Evolutionary conservation across 2,329 filamentous ascomycete genomes (phyloP).

Genomic region (Pseudonectria foliicola): DNA sequence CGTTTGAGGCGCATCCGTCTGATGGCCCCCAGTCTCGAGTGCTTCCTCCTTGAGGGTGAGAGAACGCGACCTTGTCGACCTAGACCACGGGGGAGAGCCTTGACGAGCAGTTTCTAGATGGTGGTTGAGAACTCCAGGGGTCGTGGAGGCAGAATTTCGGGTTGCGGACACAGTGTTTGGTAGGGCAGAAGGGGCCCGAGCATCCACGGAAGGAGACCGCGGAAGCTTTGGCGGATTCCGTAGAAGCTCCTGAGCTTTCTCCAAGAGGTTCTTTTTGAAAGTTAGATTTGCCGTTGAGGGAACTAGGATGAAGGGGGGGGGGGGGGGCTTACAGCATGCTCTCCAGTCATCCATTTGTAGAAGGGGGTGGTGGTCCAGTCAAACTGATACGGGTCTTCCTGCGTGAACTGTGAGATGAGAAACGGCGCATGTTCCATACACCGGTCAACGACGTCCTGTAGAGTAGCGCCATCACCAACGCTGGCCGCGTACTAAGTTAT

Average conservation of each 20-base stretch:
- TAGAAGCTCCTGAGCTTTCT: conserved; percentile 14
- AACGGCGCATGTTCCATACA: conserved; percentile 44
- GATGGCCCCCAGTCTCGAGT: background rate
- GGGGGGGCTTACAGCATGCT: conserved; percentile 31
- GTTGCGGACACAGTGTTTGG: conserved; percentile 13
- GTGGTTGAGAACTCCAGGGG: conserved; percentile 6
- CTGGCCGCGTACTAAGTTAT: conserved; percentile 39
- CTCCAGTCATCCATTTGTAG: conserved; percentile 38
- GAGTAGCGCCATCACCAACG: conserved; percentile 45
- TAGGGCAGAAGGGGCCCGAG: conserved; percentile 1
- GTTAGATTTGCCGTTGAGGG: conserved; percentile 2
- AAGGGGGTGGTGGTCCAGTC: conserved; percentile 41
- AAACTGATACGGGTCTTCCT: conserved; percentile 26
- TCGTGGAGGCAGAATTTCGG: conserved; percentile 12
- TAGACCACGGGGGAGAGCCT: conserved; percentile 5
- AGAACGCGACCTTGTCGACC: conserved; percentile 14
- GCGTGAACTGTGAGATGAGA: conserved; percentile 44
- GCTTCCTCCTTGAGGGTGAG: conserved; percentile 2
- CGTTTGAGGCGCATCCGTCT: conserved; percentile 1
- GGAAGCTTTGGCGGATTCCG: conserved; percentile 14
- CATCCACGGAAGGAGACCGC: conserved; percentile 13
- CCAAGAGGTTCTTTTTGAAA: conserved; percentile 18
- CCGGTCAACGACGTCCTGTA: conserved; percentile 40
- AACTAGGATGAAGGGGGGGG: background rate
- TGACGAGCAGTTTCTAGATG: conserved; percentile 9